Base-by-base conservation (phyloP, 1,284 basidiomycete genomes). In the Ustilago bromivora region DNA sequence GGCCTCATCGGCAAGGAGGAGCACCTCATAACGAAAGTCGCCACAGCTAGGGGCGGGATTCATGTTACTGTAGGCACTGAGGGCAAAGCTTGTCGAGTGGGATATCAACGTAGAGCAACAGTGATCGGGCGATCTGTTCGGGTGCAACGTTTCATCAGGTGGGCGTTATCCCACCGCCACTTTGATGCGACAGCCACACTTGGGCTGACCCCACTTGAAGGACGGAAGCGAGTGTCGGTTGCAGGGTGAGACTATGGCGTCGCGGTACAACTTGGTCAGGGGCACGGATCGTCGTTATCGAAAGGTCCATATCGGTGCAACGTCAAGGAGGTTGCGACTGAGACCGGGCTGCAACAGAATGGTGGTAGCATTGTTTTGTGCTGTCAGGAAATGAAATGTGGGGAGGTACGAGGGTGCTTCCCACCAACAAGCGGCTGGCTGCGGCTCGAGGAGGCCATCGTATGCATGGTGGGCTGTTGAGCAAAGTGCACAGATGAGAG, bases 121-220 rank as follows among this genome's bases (percentile, higher is more conserved):
- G 19, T 41, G 47, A 46, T 41, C 6, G 28, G n/a, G 17, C 17
- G 35, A 28, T 31, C 10, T 28, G 56, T 23, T 32, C n/a, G 41
- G 19, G 9, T 11, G 57, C 57, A 49, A 49, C 57, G 28, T 10
- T 36, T 59, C 46, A 59, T 49, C 19, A 13, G 8, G 35, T 19
- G n/a, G 57, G 46, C 56, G 56, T 57, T 47, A 34, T 28, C 17
- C 46, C 57, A 17, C 46, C 17, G 31, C 34, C 57, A 49, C 57
- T 32, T 6, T 23, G 55, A 17, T 23, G 38, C 1, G 0, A 55
- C 34, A 23, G 35, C 36, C n/a, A 55, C 34, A 10, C 13, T 3
- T 11, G 19, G 38, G 5, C 10, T 17, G 11, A 15, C 34, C 23
- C 32, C 34, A 51, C 57, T 23, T 49, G 57, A 46, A 28, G 57